Conservation (phyloP, 1,139 yeast species). For the Diutina sp. region DNA sequence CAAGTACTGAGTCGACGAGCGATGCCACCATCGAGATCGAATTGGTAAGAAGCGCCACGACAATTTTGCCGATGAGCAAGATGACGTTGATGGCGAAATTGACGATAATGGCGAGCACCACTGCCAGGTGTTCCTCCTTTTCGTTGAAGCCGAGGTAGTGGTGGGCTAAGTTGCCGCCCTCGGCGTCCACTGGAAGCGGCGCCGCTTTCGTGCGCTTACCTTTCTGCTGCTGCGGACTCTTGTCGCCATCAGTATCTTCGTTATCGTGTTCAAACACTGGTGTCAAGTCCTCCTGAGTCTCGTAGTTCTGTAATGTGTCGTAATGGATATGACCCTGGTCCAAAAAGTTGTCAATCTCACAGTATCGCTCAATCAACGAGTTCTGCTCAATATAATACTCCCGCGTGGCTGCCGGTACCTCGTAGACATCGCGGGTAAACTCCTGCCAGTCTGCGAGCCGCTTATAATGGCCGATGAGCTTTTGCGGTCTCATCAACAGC, state of each 20-base stretch:
- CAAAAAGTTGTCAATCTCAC: constrained; percentile 50
- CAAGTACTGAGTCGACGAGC: constrained; percentile 62
- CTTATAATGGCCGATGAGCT: constrained; percentile 40
- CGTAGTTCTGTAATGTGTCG: constrained; percentile 49
- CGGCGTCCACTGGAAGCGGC: not conserved
- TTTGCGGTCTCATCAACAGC: constrained; percentile 35
- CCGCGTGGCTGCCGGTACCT: constrained; percentile 10
- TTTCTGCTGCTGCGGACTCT: not conserved
- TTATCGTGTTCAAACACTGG: not conserved
- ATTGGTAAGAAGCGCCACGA: constrained; percentile 50
- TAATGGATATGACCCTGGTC: constrained; percentile 59
- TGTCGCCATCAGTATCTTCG: not conserved
- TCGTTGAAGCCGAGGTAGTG: constrained; percentile 36
- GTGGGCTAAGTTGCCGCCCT: not conserved
- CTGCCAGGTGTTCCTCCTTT: constrained; percentile 29
- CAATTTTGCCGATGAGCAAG: constrained; percentile 45
- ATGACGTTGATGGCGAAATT: constrained; percentile 52
- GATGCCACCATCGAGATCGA: constrained; percentile 73
- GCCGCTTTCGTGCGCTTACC: not conserved
- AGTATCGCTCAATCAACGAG: constrained; percentile 40
- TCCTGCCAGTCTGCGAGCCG: constrained; percentile 39
- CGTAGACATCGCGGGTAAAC: constrained; percentile 12
- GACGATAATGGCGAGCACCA: constrained; percentile 49
- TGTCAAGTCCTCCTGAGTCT: not conserved
- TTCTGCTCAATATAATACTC: constrained; percentile 41